Evolutionary conservation across 495 filamentous ascomycete genomes (phyloP).

Genomic region (Aspergillus mulundensis): DNA sequence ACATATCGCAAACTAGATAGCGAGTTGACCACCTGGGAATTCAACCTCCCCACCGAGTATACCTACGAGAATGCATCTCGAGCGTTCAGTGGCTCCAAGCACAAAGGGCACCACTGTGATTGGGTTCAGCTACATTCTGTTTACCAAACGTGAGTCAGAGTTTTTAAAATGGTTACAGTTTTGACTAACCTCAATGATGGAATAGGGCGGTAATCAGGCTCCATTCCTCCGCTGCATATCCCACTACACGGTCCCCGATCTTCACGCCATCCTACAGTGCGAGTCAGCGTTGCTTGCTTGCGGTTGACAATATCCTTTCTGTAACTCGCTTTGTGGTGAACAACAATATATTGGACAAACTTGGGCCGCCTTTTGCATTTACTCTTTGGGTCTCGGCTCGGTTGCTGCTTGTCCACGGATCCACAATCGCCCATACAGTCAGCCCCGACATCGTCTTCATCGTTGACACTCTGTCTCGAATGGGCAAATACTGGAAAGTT

Average conservation of each 20-base stretch:
- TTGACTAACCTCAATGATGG: slow-evolving; percentile 16
- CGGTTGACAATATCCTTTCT: slow-evolving; percentile 78
- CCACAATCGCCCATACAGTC: slow-evolving; percentile 77
- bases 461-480: slow-evolving; percentile 71
- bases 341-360: slow-evolving; percentile 68
- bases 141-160: slow-evolving; percentile 56
- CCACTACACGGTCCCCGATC: slow-evolving; percentile 76
- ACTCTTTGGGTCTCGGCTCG: slow-evolving; percentile 90
- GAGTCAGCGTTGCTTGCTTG: slow-evolving; percentile 71
- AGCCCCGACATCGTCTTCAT: slow-evolving; percentile 73
- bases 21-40: slow-evolving; percentile 75
- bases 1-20: slow-evolving; percentile 81
- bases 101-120: slow-evolving; percentile 66
- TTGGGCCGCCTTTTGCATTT: slow-evolving; percentile 86
- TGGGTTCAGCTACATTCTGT: slow-evolving; percentile 90
- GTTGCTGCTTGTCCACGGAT: slow-evolving; percentile 78
- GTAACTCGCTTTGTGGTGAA: slow-evolving; percentile 69
- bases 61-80: slow-evolving; percentile 66
- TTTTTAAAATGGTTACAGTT: neutral
- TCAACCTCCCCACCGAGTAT: slow-evolving; percentile 74
- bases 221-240: slow-evolving; percentile 90
- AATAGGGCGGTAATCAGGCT: slow-evolving; percentile 77
- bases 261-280: slow-evolving; percentile 84
- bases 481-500: slow-evolving; percentile 80
- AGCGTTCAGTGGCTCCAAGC: slow-evolving; percentile 60